A percentile compares a stretch with the other conserved stretches of the same genome.
Conservation (phyloP, 1,284 basidiomycete species). For the Austroboletus olivaceoglutinosus region DNA sequence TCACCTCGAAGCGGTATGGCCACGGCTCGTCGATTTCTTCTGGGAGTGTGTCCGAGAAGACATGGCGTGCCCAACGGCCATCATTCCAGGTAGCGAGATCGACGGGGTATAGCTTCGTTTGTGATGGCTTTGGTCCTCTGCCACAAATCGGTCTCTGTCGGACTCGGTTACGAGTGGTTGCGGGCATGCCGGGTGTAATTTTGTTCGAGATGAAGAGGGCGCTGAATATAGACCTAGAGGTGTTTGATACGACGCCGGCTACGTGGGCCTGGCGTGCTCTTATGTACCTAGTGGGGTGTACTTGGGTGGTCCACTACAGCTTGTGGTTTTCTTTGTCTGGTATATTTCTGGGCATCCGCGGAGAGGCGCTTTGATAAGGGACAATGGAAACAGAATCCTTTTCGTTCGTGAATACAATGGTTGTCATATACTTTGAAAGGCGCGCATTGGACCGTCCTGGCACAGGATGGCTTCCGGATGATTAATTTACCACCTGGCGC, state of each 20-base stretch:
- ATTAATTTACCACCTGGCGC: not conserved
- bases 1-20: constrained; percentile 52
- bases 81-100: constrained; percentile 31
- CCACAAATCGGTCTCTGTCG: not conserved
- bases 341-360: constrained; percentile 7
- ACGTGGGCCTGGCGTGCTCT: constrained; percentile 2
- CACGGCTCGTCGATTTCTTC: constrained; percentile 52
- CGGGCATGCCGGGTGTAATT: constrained; percentile 5
- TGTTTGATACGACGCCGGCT: not conserved
- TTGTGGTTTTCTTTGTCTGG: constrained; percentile 20
- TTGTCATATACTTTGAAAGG: not conserved
- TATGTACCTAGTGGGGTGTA: constrained; percentile 18
- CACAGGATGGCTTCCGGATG: not conserved
- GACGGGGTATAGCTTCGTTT: constrained; percentile 16
- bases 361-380: too few relatives aligned
- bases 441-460: not conserved
- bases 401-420: constrained; percentile 9
- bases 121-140: not conserved
- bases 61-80: constrained; percentile 14
- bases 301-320: constrained; percentile 15
- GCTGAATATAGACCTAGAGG: not conserved
- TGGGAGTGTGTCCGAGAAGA: constrained; percentile 36
- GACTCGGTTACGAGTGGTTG: not conserved
- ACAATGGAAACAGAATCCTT: too few relatives aligned
- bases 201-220: not conserved